These are phyloP conservation scores for Nepenthes mirabilis DNA, from an alignment of 148 eudicot genomes.

Conservation along the genomic window DNA sequence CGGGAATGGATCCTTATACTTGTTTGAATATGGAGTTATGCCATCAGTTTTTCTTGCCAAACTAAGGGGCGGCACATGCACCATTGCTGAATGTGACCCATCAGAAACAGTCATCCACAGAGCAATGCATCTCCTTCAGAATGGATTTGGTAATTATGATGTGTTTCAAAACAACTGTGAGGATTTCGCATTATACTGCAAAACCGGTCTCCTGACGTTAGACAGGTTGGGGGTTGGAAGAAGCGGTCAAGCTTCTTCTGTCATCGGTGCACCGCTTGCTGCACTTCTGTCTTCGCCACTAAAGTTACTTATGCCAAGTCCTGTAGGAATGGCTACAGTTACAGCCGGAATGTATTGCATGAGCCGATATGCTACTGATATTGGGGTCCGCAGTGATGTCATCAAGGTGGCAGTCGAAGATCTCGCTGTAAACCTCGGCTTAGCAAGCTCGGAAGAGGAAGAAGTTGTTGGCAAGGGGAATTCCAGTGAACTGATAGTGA, in stretches of 20 bases:
- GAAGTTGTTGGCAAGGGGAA: constrained; percentile 15
- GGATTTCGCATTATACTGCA: constrained; percentile 93
- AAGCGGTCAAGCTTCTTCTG: constrained; percentile 96
- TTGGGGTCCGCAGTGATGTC: constrained; percentile 91
- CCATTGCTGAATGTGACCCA: constrained; percentile 66
- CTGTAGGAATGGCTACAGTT: constrained; percentile 78
- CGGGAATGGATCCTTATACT: constrained; percentile 55
- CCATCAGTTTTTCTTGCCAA: constrained; percentile 70
- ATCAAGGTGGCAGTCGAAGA: constrained; percentile 85
- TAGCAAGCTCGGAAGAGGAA: constrained; percentile 21
- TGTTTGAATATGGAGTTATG: constrained; percentile 71
- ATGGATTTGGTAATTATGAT: constrained; percentile 87
- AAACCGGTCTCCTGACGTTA: constrained; percentile 62
- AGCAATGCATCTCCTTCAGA: constrained; percentile 83
- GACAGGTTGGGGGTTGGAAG: constrained; percentile 65
- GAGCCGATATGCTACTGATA: constrained; percentile 92
- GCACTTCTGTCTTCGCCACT: constrained; percentile 88
- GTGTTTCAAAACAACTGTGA: constrained; percentile 87
- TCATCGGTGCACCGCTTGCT: constrained; percentile 82
- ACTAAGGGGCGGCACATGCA: constrained; percentile 94
- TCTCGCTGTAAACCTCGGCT: constrained; percentile 61
- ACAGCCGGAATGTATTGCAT: constrained; percentile 94
- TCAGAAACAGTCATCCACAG: constrained; percentile 55
- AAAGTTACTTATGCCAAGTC: constrained; percentile 74
- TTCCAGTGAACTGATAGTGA: constrained; percentile 16